Evolutionary conservation across 2,329 filamentous ascomycete species (phyloP), one percentile per base, ranked within the genome.

Genomic region (Pseudopithomyces maydicus): DNA sequence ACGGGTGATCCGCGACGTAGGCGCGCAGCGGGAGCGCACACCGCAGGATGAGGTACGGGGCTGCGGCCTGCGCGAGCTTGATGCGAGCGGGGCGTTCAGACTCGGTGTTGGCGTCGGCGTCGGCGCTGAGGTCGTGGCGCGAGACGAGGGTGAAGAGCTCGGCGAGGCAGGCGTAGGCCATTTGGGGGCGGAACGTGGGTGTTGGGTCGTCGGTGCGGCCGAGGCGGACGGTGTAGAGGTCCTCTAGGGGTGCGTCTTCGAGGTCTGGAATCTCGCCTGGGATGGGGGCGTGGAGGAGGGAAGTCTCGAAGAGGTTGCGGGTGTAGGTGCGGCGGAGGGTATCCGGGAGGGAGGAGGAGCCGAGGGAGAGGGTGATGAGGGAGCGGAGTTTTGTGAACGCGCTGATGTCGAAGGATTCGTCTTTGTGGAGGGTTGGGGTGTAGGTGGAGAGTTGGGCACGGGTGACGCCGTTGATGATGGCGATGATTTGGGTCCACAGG

Each of bases 1-100:
- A 80, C 0, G 94, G 93, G 71, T 97, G 94, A 74, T 99, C 95
- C 3, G 92, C 90, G 44, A 96, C 88, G 71, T 96, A 98, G 0
- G 88, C 83, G 54, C 91, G 88, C n/a, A 98, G 78, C 0, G 91
- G 88, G 15, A 97, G 80, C 0, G 90, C 92, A 12, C 90, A 87
- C 2, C 95, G 88, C 1, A 97, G 80, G 43, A 98, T 89, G 2
- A 98, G 82, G 67, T 91, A 94, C 0, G 92, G 92, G 0, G 91
- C 89, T 0, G 89, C 86, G 3, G 89, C 89, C 69, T 87, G 84
- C 0, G 94, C 90, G 15, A 98, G 85, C 12, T 86, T 82, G 39
- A 85, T 75, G 56, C 82, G 80, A 11, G 76, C 58, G 52, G 70
- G 6, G 15, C 74, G 77, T 38, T 82, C 78, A 29, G 75, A n/a